Base-by-base conservation (phyloP, 805 yeast species). In the Clavispora santaluciae region DNA sequence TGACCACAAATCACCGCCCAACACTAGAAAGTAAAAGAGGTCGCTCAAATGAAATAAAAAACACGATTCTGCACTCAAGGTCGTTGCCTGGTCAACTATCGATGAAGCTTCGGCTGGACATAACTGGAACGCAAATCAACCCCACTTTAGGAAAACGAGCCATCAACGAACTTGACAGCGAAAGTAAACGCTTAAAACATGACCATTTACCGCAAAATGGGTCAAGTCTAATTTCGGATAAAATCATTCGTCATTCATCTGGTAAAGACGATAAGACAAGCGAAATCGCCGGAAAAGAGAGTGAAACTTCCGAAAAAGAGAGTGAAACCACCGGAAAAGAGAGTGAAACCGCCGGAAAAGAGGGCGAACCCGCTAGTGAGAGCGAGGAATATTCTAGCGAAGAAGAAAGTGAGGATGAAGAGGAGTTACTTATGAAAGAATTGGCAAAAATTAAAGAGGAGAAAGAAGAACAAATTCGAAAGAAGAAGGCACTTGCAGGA, bases 1-100 rank as follows among this genome's bases (percentile, higher is more conserved):
- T 66, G 71, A 65, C 72, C n/a, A 63, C 71, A 6, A 68, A 68
- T 44, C 72, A 68, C 44, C 54, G 72, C 36, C 73, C 73, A 7
- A 65, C 71, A 5, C 53, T 68, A 25, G 73, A 68, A 41, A 63
- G 66, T 35, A 68, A 68, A 44, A 50, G 63, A 31, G 73, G 73
- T 5, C 60, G 63, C 41, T 56, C 49, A 16, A 44, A 54, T 13
- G 41, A 46, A 1, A 65, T 67, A n/a, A 46, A 45, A 9, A 62
- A 66, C 42, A 50, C 65, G 30, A 66, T 68, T n/a, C 49, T 54
- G 7, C 73, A 68, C 49, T 46, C 70, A 1, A 51, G 72, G 26
- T 45, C 58, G 1, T 48, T 57, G 17, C 57, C 62, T 2, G 67
- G 60, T 26, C 71, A 67, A 39, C 54, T 61, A 3, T 39, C 40